Evolutionary conservation across 2,329 filamentous ascomycete species (phyloP).

Genomic region (Colletotrichum truncatum): DNA sequence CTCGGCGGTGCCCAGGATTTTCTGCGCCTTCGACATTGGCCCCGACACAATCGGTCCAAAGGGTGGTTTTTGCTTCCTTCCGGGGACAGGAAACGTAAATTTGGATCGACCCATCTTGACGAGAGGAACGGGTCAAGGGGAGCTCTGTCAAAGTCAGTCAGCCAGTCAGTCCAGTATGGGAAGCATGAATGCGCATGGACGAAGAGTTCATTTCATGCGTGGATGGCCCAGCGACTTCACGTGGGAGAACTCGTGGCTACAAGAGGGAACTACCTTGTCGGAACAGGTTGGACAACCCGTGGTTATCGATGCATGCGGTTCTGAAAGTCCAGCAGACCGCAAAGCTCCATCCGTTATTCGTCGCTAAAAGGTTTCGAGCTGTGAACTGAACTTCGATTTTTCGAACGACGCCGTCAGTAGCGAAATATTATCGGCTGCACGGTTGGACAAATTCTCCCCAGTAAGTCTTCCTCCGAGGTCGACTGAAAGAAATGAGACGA

Average conservation of each 20-base stretch:
- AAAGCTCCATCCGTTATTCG: conserved; percentile 22
- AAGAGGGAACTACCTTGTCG: conserved; percentile 31
- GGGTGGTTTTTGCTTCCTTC: conserved; percentile 52
- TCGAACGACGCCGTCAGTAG: conserved; percentile 5
- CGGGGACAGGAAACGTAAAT: conserved; percentile 59
- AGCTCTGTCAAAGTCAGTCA: conserved; percentile 14
- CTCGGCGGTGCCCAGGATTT: conserved; percentile 56
- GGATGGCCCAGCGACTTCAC: conserved; percentile 9
- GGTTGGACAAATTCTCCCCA: conserved; percentile 14
- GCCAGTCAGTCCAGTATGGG: conserved; percentile 7
- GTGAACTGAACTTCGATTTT: not conserved
- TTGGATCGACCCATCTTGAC: conserved; percentile 50
- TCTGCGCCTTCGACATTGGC: conserved; percentile 60
- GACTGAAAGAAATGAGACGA: conserved; percentile 14
- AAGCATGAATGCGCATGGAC: conserved; percentile 1
- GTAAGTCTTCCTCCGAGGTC: not conserved
- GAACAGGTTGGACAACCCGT: conserved; percentile 9
- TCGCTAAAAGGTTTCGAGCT: not conserved
- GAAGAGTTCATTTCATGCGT: not conserved
- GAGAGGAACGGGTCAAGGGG: not conserved
- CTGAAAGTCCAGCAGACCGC: conserved; percentile 4
- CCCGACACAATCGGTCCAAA: conserved; percentile 41
- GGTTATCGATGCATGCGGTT: conserved; percentile 30
- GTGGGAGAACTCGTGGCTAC: not conserved
- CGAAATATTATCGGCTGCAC: conserved; percentile 15